Percentiles rank a stretch among this genome's conserved stretches.
These are phyloP conservation scores for Blastocystis sp. DNA, from an alignment of 352 stramenopile genomes.

Conservation along the genomic window DNA sequence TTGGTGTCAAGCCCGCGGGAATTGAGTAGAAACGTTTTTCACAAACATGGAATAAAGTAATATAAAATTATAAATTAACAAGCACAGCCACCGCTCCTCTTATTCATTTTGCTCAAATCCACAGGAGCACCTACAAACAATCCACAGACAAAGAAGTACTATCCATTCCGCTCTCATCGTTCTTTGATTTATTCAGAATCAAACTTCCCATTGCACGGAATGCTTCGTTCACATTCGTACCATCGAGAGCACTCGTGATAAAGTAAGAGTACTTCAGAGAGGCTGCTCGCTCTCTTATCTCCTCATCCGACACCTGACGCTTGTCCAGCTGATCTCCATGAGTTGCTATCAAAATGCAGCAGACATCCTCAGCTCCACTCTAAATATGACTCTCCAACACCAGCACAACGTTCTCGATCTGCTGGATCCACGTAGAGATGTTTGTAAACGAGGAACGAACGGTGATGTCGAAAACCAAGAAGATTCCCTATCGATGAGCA, in stretches of 20 bases:
- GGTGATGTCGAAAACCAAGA: slow-evolving; percentile 46
- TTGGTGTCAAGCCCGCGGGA: neutral
- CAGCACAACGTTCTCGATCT: neutral
- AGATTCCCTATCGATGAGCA: neutral
- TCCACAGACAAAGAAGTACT: neutral
- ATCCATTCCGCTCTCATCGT: neutral
- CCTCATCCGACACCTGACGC: slow-evolving; percentile 11
- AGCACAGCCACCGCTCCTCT: slow-evolving; percentile 12
- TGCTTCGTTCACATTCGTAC: slow-evolving; percentile 3
- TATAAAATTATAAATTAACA: slow-evolving; percentile 36
- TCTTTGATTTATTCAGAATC: slow-evolving; percentile 57
- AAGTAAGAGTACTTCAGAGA: slow-evolving; percentile 37
- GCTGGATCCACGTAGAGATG: slow-evolving; percentile 46
- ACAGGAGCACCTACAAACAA: slow-evolving; percentile 6
- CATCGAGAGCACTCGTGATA: slow-evolving; percentile 32
- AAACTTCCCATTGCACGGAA: slow-evolving; percentile 25
- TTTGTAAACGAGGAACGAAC: slow-evolving; percentile 14
- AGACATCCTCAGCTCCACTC: slow-evolving; percentile 46
- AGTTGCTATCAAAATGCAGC: slow-evolving; percentile 54
- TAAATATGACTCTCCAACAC: neutral
- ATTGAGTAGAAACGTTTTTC: neutral
- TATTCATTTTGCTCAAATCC: neutral
- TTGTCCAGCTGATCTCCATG: slow-evolving; percentile 8
- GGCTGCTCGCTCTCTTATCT: slow-evolving; percentile 15
- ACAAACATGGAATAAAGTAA: neutral